phyloP scores from a whole-genome alignment of 306 rosid species.

The Cucumis hystrix region DNA sequence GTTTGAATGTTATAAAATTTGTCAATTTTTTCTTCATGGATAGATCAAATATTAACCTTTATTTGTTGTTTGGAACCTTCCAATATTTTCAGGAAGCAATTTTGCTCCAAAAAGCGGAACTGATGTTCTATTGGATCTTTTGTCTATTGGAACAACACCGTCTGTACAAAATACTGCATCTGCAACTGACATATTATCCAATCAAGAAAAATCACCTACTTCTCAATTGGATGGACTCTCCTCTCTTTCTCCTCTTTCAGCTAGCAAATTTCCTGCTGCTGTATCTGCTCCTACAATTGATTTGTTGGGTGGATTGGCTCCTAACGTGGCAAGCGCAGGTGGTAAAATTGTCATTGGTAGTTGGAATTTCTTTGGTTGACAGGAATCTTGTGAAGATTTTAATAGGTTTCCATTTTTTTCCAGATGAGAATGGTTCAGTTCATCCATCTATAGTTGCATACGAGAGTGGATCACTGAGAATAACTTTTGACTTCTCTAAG shows the following conservation, averaged over 20 bases:
- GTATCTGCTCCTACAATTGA: constrained; percentile 55
- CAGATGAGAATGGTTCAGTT: constrained; percentile 62
- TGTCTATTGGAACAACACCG: constrained; percentile 50
- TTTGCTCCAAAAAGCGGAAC: constrained; percentile 53
- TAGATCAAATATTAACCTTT: not conserved
- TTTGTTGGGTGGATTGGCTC: constrained; percentile 54
- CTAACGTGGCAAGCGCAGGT: constrained; percentile 35
- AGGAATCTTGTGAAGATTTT: constrained; percentile 2
- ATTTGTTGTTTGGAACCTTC: constrained; percentile 11
- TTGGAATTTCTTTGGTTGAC: constrained; percentile 1
- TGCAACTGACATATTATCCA: constrained; percentile 38
- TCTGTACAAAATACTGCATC: constrained; percentile 35
- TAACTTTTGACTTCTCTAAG: constrained; percentile 70
- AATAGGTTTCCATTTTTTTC: constrained; percentile 15
- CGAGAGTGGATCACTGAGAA: constrained; percentile 78
- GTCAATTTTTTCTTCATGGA: not conserved
- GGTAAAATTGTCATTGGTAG: constrained; percentile 17
- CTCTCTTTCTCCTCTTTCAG: constrained; percentile 42
- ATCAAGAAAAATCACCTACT: constrained; percentile 34
- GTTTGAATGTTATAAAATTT: not conserved
- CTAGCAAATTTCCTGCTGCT: constrained; percentile 33
- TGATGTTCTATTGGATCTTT: constrained; percentile 69
- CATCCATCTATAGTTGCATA: constrained; percentile 74
- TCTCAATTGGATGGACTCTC: constrained; percentile 53
- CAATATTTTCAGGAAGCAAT: constrained; percentile 30